Conservation (phyloP, 345 rosid genomes). For the Hibiscus mutabilis region DNA sequence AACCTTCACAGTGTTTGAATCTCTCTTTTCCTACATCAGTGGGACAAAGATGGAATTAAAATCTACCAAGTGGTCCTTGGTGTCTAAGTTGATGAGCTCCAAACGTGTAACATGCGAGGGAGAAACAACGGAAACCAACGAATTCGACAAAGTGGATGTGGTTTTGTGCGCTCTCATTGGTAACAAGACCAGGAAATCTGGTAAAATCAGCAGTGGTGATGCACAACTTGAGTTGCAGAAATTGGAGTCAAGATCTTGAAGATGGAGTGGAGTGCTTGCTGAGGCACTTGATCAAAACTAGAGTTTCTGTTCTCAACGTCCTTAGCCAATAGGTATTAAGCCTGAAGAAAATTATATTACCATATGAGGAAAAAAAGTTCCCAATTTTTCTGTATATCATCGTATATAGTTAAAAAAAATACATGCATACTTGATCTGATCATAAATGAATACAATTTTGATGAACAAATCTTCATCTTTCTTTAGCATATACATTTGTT, state of each 20-base stretch:
- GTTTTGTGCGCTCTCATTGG: conserved; percentile 15
- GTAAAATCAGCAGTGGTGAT: neutral
- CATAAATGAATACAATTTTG: neutral
- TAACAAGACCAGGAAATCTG: conserved; percentile 5
- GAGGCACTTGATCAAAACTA: conserved; percentile 32
- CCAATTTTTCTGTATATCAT: neutral
- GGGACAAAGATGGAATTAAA: conserved; percentile 14
- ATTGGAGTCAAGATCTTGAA: conserved; percentile 35
- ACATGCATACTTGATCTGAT: neutral
- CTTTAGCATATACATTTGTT: neutral
- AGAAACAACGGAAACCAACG: neutral
- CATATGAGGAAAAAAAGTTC: too few species aligned
- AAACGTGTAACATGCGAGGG: conserved; percentile 7
- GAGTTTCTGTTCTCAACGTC: conserved; percentile 40
- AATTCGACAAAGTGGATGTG: conserved; percentile 21
- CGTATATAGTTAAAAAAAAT: neutral
- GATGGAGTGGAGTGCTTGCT: conserved; percentile 29
- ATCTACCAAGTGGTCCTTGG: conserved; percentile 11
- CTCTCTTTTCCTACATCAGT: conserved; percentile 19
- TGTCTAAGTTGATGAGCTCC: conserved; percentile 21
- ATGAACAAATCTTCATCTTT: neutral
- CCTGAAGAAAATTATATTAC: neutral
- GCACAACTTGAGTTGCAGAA: conserved; percentile 23
- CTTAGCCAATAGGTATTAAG: conserved; percentile 7
- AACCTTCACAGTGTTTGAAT: conserved; percentile 12